Evolutionary conservation across 176 grass and related monocot genomes (phyloP), one percentile per base, ranked within the genome.

Genomic region (Luzula sylvatica): DNA sequence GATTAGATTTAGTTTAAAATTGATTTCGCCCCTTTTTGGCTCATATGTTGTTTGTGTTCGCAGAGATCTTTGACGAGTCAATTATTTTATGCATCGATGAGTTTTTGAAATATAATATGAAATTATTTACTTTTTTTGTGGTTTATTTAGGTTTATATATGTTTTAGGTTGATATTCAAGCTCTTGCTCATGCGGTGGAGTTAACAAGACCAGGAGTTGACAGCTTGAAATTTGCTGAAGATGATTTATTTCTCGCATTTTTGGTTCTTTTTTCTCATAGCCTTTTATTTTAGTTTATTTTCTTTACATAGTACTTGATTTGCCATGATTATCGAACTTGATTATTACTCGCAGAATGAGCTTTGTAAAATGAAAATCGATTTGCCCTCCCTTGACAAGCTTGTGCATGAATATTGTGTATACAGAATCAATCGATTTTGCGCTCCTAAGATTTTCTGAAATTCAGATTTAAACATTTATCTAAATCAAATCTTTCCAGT

Each of bases 181-280:
- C 81, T 55, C 75, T 98, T 55, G 86, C 86, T 52, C 85, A 98
- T 72, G 86, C 92, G 48, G 92, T 98, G 42, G 77, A 87, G 68
- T 75, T 98, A 70, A 98, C 92, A 75, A 83, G 92, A 77, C 92
- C 90, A 87, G 81, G 81, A 29, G 74, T 98, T 57, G 86, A 98
- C 62, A 98, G 92, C 65, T 87, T 98, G 68, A 98, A 83, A 71
- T 90, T 90, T 77, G 74, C 86, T 4, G 90, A 98, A 83, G 92
- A 85, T 28, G 78, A 98, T 83, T 51, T 98, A 66, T 67, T 72
- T 80, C 86, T 83, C 46, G 85, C 92, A 62, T 89, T 98, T 83
- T 81, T 90, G 92, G 92, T 90, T 72, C 22, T 53, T 25, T 56
- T 67, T 49, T n/a, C n/a, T n/a, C n/a, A n/a, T 8, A 17, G 8